Conservation (phyloP, 169 alveolate species). For the Plasmodium coatneyi region DNA sequence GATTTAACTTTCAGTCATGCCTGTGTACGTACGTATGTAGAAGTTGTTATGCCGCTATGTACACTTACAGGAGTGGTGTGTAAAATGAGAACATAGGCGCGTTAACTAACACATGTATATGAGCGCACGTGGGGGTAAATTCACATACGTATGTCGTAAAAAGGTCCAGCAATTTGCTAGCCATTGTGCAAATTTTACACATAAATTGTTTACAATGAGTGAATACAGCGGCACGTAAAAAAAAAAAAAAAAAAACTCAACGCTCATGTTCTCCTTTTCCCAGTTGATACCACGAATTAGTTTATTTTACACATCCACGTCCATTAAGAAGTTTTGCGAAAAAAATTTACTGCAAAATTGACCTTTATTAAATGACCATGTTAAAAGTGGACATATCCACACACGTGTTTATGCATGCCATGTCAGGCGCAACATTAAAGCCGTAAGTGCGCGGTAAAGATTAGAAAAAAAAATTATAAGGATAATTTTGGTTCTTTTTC, state of each 20-base stretch:
- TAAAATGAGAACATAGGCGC: background rate
- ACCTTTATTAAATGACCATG: background rate
- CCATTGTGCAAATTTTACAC: background rate
- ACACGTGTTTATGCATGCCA: background rate
- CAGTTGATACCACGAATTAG: background rate
- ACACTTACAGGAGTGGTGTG: background rate
- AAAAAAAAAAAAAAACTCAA: background rate
- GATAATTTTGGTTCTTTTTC: background rate
- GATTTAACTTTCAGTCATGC: background rate
- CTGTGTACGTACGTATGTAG: background rate
- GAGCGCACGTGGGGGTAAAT: background rate
- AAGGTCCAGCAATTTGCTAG: background rate
- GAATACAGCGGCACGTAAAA: background rate
- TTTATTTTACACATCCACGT: background rate
- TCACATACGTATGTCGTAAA: background rate
- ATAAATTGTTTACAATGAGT: background rate
- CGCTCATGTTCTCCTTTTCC: background rate
- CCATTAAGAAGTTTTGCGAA: background rate
- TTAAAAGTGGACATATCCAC: background rate
- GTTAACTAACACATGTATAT: background rate
- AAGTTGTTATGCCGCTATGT: background rate
- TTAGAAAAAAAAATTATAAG: background rate
- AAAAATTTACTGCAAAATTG: background rate
- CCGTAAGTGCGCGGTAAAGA: background rate
- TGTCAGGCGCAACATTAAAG: background rate